These are phyloP conservation scores for Scheffersomyces parashehatae DNA, from an alignment of 1,139 yeast genomes.

Conservation along the genomic window DNA sequence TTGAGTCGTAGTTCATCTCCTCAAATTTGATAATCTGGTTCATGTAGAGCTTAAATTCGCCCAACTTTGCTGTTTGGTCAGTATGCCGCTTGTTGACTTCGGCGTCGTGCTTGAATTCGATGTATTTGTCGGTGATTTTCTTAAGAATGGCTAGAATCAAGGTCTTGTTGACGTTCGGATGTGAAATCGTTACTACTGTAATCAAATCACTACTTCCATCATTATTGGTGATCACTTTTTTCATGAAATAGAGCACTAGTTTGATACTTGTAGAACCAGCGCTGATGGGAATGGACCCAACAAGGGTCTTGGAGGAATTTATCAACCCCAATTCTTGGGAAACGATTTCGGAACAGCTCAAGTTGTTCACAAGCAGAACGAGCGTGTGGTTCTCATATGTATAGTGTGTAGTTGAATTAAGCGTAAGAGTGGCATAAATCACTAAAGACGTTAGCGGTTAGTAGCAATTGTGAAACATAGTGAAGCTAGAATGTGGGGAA, in stretches of 20 bases:
- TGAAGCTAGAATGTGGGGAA: too few species aligned
- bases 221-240: conserved; percentile 38
- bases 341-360: conserved; percentile 54
- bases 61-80: conserved; percentile 30
- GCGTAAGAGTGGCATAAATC: conserved; percentile 48
- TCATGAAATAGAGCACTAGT: conserved; percentile 50
- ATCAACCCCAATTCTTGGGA: conserved; percentile 58
- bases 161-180: conserved; percentile 43
- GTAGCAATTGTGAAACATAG: too few species aligned
- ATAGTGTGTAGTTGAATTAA: conserved; percentile 56
- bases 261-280: conserved; percentile 32
- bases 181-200: conserved; percentile 50
- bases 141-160: conserved; percentile 49
- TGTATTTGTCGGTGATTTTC: conserved; percentile 50
- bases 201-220: conserved; percentile 53
- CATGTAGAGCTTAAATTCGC: conserved; percentile 54
- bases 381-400: conserved; percentile 53
- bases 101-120: conserved; percentile 37
- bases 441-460: conserved; percentile 18
- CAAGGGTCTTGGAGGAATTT: conserved; percentile 47
- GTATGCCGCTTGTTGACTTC: conserved; percentile 12
- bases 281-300: conserved; percentile 43
- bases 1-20: conserved; percentile 45
- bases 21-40: conserved; percentile 52
- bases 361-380: conserved; percentile 35